Evolutionary conservation across 1,284 basidiomycete genomes (phyloP).

Genomic region (Cutaneotrichosporon sp.): DNA sequence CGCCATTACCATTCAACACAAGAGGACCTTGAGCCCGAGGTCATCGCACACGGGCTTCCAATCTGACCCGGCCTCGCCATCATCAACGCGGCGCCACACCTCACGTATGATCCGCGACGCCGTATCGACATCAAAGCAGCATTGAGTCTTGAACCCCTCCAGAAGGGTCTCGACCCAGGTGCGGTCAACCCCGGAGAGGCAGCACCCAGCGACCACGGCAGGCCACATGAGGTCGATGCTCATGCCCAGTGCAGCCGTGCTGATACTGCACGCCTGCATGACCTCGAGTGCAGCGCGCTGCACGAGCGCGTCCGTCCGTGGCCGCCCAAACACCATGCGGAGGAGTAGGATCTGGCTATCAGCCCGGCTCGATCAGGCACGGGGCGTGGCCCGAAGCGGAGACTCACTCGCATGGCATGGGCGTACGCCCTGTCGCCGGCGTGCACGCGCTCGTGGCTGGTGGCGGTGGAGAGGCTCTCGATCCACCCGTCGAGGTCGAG

Average conservation of each 20-base stretch:
- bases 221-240: slow-evolving; percentile 57
- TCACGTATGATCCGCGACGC: slow-evolving; percentile 57
- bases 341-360: slow-evolving; percentile 56
- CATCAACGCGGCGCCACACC: slow-evolving; percentile 51
- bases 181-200: slow-evolving; percentile 51
- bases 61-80: slow-evolving; percentile 35
- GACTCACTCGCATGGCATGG: slow-evolving; percentile 52
- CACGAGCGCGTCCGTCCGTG: slow-evolving; percentile 52
- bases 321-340: slow-evolving; percentile 55
- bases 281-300: slow-evolving; percentile 50
- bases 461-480: slow-evolving; percentile 38
- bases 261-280: slow-evolving; percentile 46
- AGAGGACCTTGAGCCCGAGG: slow-evolving; percentile 44
- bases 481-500: slow-evolving; percentile 52
- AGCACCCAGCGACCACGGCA: slow-evolving; percentile 57
- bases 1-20: slow-evolving; percentile 21
- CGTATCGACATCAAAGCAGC: slow-evolving; percentile 61
- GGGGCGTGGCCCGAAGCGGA: no score
- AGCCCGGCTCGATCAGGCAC: neutral
- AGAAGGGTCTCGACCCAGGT: slow-evolving; percentile 56
- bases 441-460: slow-evolving; percentile 51
- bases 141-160: slow-evolving; percentile 57
- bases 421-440: slow-evolving; percentile 54
- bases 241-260: slow-evolving; percentile 50
- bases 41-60: slow-evolving; percentile 52